Base-by-base conservation (phyloP, 2,329 filamentous ascomycete species). In the Plectosphaerella sp. region DNA sequence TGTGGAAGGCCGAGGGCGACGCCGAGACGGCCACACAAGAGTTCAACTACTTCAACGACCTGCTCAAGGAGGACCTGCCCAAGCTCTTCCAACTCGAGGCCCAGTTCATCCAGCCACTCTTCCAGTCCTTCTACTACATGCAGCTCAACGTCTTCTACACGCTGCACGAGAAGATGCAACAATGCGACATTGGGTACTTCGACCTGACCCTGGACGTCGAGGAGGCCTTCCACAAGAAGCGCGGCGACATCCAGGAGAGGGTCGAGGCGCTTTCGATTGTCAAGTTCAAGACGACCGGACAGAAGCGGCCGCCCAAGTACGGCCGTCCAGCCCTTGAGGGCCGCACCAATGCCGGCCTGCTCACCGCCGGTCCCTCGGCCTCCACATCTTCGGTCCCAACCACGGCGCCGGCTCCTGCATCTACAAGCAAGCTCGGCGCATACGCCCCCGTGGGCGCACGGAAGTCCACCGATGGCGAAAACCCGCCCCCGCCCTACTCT, bases 111-210 rank as follows among this genome's bases (percentile, higher is more conserved):
- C 87, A 90, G 60, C 94, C 94, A 3, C 83, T 99, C 8, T 99
- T 99, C 79, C 94, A 97, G 69, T 96, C 90, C 10, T 99, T 99
- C 75, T 99, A 99, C 74, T 99, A 97, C 77, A 99, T 99, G 94
- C 94, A 99, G 72, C 83, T 99, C 59, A 99, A 99, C 71, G 90
- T 99, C 59, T 99, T 97, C 71, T 99, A 99, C 72, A 99, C 94
- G 1, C 79, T 99, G 50, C 94, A 99, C 69, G 93, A 97, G 72
- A 91, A 87, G 72, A 99, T 99, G 94, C 94, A 99, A 74, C 85
- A 82, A 59, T 91, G 95, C 68, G 92, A 97, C 65, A 99, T 99
- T 66, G 91, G 91, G 56, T 99, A 99, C 73, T 99, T 99, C 70
- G 89, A 99, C 69, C 80, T 99, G 49, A 89, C 88, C 2, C 79